Evolutionary conservation across 805 yeast species (phyloP), one percentile per base, ranked within the genome.

Genomic region (Cyberlindnera nakhonratchasimensis): DNA sequence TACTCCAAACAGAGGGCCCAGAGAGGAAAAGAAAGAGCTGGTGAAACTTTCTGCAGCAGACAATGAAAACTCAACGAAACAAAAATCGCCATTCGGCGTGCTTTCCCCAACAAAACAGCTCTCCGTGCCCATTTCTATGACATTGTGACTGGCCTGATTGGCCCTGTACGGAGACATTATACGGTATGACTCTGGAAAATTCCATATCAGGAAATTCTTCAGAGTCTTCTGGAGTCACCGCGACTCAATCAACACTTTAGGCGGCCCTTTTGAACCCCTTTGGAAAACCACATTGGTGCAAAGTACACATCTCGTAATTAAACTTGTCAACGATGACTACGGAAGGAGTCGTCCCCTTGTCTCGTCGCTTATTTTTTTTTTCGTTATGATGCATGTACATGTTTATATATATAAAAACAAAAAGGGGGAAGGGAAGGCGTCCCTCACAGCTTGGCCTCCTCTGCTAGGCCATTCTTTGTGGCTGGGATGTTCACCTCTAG

Each of bases 401-500:
- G n/a, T n/a, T n/a, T n/a, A n/a, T n/a, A n/a, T n/a, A n/a, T n/a
- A n/a, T n/a, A n/a, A n/a, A n/a, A n/a, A n/a, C n/a, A n/a, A n/a
- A n/a, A n/a, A n/a, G n/a, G n/a, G n/a, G n/a, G n/a, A n/a, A n/a
- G n/a, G n/a, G n/a, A n/a, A n/a, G n/a, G n/a, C n/a, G n/a, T n/a
- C n/a, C n/a, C n/a, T n/a, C 30, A 44, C 30, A 44, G 20, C 29
- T 44, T 44, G 16, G 48, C 41, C 37, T 44, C 48, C 21, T 44
- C 48, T 2, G 38, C 48, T 13, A 44, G 17, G 19, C 84, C 86
- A 21, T 83, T 83, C 39, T 74, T 70, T 9, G 85, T 80, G 20
- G 82, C 85, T 17, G 64, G 70, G 19, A 66, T 55, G 53, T 80
- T 80, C 49, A 79, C 69, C 51, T 75, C 83, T 49, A 80, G 61